Base-by-base conservation (phyloP, 352 stramenopile genomes). In the Globisporangium camurandrum region DNA sequence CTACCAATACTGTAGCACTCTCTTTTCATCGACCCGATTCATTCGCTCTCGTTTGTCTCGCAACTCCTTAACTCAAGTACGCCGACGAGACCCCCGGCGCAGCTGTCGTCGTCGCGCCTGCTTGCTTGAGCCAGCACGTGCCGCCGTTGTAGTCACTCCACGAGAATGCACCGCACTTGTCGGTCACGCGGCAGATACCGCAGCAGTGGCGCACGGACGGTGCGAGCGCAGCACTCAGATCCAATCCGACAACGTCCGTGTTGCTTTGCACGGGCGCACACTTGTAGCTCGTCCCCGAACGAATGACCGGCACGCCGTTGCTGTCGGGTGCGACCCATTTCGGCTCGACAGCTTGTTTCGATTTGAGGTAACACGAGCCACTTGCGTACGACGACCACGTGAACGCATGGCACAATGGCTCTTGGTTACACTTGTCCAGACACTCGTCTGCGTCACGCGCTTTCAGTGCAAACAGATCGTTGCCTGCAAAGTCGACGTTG, bases 301-400 rank as follows among this genome's bases (percentile, higher is more conserved):
- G 27, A 23, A 55, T 11, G 27, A 2, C 23, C 38, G 49, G 10
- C 26, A 39, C 33, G 38, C 49, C 49, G 30, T 55, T 38, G 4
- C 8, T 27, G 10, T 37, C 30, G 20, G 39, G 39, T 27, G 24
- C 17, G 9, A 22, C 27, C 6, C n/a, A 6, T 2, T 8, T 46
- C 3, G 23, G 17, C 17, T 9, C 20, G 12, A 28, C 9, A 9
- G 48, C 6, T 16, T 26, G 47, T 26, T 54, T 46, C 19, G 55
- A 62, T 57, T 86, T 86, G 19, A 86, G 63, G 53, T 56, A 84
- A 56, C 75, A 87, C 16, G 62, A 71, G 17, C 74, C 69, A 2
- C 61, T 57, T 11, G 50, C 57, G 46, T 65, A 57, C 50, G 66
- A 57, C 14, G 51, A 69, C 75, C 75, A 86, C 9, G 72, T 69